These are phyloP conservation scores for Nemania sp. DNA, from an alignment of 2,329 filamentous ascomycete species.

Conservation along the genomic window DNA sequence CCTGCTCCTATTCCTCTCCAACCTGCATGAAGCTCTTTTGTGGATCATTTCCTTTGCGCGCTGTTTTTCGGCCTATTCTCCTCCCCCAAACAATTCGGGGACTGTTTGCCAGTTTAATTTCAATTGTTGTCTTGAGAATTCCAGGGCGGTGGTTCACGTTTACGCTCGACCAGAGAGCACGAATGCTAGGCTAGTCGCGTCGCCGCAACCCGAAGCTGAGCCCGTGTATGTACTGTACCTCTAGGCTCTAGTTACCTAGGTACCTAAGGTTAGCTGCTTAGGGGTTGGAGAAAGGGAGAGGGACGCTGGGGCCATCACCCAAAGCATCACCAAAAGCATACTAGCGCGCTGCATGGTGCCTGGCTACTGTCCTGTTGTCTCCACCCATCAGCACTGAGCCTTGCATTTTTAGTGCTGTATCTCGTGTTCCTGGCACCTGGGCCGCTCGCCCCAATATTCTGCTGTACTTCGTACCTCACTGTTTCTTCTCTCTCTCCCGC, in stretches of 20 bases:
- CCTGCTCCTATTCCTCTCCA: background rate
- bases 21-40: background rate
- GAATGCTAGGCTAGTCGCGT: no score
- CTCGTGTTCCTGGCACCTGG: slow-evolving; percentile 18
- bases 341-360: slow-evolving; percentile 22
- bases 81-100: background rate
- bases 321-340: slow-evolving; percentile 14
- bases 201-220: no score
- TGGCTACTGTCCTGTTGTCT: background rate
- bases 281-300: background rate
- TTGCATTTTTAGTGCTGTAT: background rate
- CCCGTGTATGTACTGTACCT: no score
- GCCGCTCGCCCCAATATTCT: slow-evolving; percentile 7
- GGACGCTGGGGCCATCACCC: slow-evolving; percentile 3
- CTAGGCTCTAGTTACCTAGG: no score
- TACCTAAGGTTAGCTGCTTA: no score
- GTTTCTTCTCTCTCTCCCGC: slow-evolving; percentile 10
- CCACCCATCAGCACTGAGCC: background rate
- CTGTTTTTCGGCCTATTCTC: no score
- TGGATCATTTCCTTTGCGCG: background rate
- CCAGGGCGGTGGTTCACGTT: background rate
- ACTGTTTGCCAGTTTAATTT: background rate
- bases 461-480: background rate
- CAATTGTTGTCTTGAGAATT: background rate
- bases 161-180: background rate